A percentile compares a stretch with the other conserved stretches of the same genome.
These are phyloP conservation scores for Triadica sebifera DNA, from an alignment of 345 rosid genomes.

Conservation along the genomic window DNA sequence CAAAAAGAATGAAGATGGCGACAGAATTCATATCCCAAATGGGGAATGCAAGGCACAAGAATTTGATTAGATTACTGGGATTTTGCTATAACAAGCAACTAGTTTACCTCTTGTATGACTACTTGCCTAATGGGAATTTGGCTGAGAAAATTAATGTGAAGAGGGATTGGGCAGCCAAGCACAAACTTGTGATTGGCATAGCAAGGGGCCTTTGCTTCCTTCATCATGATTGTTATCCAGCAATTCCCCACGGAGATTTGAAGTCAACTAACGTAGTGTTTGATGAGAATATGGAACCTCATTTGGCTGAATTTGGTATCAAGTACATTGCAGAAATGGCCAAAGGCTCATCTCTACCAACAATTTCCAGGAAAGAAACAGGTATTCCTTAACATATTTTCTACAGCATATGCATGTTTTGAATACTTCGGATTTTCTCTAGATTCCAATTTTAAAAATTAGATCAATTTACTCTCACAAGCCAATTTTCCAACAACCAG, in stretches of 20 bases:
- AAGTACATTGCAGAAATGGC: conserved; percentile 43
- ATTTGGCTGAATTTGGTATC: conserved; percentile 68
- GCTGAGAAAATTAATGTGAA: conserved; percentile 52
- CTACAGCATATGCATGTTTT: not conserved
- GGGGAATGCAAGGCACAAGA: conserved; percentile 80
- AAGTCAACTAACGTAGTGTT: conserved; percentile 58
- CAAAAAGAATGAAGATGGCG: conserved; percentile 37
- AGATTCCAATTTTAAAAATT: not conserved
- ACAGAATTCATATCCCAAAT: conserved; percentile 46
- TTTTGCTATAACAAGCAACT: conserved; percentile 70
- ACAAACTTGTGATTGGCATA: conserved; percentile 60
- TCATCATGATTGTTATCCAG: conserved; percentile 86
- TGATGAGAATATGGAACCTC: conserved; percentile 72
- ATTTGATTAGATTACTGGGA: conserved; percentile 76
- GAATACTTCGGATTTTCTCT: not conserved
- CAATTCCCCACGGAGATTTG: conserved; percentile 86
- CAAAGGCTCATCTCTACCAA: conserved; percentile 39
- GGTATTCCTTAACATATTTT: conserved; percentile 23
- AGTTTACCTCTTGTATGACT: conserved; percentile 68
- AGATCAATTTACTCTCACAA: not conserved
- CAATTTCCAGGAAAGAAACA: conserved; percentile 29
- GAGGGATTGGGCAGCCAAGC: conserved; percentile 66
- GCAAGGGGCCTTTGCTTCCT: conserved; percentile 83
- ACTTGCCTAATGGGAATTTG: conserved; percentile 74
- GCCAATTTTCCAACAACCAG: conserved; percentile 18